Evolutionary conservation across 2,329 filamentous ascomycete genomes (phyloP).

Genomic region (Aspergillus novoparasiticus): DNA sequence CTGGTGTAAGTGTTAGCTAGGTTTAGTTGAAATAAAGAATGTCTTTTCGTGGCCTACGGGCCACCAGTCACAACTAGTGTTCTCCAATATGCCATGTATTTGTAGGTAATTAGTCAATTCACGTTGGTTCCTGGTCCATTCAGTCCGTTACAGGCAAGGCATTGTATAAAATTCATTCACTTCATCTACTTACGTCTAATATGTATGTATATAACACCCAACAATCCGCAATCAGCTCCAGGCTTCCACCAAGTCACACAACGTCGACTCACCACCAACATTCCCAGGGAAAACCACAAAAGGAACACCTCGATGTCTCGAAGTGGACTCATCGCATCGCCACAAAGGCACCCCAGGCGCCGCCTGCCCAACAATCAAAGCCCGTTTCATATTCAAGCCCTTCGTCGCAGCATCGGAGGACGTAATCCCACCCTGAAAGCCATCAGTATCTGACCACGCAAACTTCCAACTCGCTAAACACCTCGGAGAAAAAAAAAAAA

Average conservation of each 20-base stretch:
- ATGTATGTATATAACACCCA: not conserved
- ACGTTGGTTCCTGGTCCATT: not conserved
- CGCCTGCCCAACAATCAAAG: conserved; percentile 59
- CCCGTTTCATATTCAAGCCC: conserved; percentile 56
- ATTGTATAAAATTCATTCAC: not conserved
- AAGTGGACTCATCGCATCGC: conserved; percentile 58
- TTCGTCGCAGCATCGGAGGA: conserved; percentile 62
- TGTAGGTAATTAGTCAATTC: not conserved
- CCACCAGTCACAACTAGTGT: conserved; percentile 10
- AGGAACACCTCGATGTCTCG: conserved; percentile 54
- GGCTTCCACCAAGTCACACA: conserved; percentile 50
- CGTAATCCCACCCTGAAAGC: conserved; percentile 57
- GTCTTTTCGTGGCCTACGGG: conserved; percentile 27
- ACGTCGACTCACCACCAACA: conserved; percentile 54
- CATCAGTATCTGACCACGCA: not conserved
- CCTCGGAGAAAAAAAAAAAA: not conserved
- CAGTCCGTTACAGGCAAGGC: not conserved
- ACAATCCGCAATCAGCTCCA: conserved; percentile 30
- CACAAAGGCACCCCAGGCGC: conserved; percentile 61
- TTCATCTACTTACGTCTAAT: not conserved
- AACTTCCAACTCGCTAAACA: no score
- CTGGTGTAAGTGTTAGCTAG: conserved; percentile 24
- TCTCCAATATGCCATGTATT: not conserved
- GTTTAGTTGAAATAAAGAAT: conserved; percentile 27
- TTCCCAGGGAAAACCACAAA: conserved; percentile 64